Conservation (phyloP, 257 asterid genomes). For the Salvia splendens region DNA sequence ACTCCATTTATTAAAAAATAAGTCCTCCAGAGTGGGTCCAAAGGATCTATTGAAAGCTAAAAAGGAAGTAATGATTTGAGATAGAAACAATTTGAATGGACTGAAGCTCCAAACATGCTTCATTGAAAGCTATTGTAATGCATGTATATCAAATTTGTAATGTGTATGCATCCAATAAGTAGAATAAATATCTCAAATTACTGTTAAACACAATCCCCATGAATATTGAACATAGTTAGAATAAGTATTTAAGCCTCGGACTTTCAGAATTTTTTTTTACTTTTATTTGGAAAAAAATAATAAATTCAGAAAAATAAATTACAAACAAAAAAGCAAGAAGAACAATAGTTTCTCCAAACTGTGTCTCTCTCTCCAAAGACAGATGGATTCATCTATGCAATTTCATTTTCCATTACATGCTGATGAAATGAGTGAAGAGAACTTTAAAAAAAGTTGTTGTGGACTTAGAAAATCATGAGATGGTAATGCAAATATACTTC, state of each 20-base stretch:
- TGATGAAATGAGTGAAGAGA: too few species aligned
- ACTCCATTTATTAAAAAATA: not conserved
- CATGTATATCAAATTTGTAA: not conserved
- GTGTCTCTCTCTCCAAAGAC: too few species aligned
- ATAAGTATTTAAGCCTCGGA: too few species aligned
- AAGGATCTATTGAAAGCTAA: not conserved
- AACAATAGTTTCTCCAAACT: too few species aligned
- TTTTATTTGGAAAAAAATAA: not conserved
- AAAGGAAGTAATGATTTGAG: not conserved
- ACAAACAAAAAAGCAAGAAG: not conserved
- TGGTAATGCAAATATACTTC: too few species aligned
- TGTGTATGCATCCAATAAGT: too few species aligned
- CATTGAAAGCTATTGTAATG: not conserved
- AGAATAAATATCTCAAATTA: not conserved
- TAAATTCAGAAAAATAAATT: not conserved
- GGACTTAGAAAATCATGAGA: not conserved
- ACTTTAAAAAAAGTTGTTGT: too few species aligned
- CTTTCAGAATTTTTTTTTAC: too few species aligned
- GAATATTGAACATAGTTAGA: too few species aligned
- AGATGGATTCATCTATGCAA: too few species aligned
- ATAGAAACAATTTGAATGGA: conserved; percentile 1
- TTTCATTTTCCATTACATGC: too few species aligned
- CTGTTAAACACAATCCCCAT: not conserved
- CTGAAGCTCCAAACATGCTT: not conserved
- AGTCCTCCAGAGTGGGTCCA: not conserved